phyloP scores from a whole-genome alignment of 2,329 filamentous ascomycete genomes.

The Botrytis tulipae region DNA sequence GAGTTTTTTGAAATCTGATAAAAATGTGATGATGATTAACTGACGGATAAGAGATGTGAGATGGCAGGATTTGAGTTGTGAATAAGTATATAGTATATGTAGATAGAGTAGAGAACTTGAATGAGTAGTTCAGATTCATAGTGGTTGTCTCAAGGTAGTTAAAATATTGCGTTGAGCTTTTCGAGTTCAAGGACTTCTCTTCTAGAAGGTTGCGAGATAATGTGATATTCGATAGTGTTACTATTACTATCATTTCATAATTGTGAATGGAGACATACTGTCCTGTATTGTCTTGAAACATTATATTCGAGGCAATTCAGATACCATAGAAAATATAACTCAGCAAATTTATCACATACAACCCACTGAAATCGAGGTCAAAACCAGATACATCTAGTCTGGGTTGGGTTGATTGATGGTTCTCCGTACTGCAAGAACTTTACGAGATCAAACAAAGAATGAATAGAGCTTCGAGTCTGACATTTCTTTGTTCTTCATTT shows the following conservation, averaged over 20 bases:
- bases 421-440: background rate
- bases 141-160: background rate
- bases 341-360: background rate
- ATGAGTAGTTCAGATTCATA: fast-evolving
- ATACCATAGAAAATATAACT: fast-evolving
- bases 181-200: background rate
- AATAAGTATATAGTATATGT: background rate
- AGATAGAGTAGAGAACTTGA: background rate
- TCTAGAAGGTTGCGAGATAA: background rate
- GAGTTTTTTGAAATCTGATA: background rate
- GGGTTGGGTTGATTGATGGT: background rate
- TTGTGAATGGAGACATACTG: background rate
- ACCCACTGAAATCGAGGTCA: background rate
- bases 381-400: background rate
- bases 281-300: background rate
- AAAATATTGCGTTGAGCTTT: background rate
- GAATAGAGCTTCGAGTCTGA: fast-evolving
- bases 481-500: background rate
- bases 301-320: background rate
- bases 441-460: background rate
- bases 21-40: background rate
- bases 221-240: background rate
- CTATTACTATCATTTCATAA: background rate
- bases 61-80: background rate
- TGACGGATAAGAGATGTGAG: background rate